phyloP scores from a whole-genome alignment of 441 rosid genomes.

The Arabidopsis hybrid region DNA sequence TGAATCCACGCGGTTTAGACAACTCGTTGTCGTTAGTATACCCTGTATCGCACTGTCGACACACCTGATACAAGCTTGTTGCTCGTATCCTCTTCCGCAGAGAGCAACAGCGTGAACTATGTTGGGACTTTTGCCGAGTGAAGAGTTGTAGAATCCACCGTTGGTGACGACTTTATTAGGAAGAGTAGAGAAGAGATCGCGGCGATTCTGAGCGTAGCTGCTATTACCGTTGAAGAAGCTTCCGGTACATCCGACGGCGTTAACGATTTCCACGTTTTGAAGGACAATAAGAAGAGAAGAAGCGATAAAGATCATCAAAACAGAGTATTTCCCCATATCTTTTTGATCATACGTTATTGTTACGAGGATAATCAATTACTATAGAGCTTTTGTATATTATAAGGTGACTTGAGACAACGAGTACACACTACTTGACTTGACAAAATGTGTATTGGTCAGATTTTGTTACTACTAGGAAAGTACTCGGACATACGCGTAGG shows the following conservation, averaged over 20 bases:
- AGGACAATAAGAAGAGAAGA: neutral
- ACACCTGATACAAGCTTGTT: constrained; percentile 18
- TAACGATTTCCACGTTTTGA: neutral
- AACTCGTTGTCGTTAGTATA: neutral
- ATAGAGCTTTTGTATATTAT: too few relatives aligned
- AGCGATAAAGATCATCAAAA: neutral
- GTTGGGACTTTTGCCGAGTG: constrained; percentile 20
- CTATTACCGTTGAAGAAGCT: neutral
- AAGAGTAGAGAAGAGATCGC: constrained; percentile 34
- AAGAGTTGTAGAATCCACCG: constrained; percentile 43
- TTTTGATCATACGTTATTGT: too few relatives aligned
- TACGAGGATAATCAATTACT: too few relatives aligned
- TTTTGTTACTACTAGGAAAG: too few relatives aligned
- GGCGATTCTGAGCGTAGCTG: neutral
- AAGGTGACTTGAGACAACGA: too few relatives aligned
- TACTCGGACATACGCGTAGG: too few relatives aligned
- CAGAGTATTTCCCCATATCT: neutral
- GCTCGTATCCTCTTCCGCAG: constrained; percentile 28
- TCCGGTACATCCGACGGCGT: constrained; percentile 11
- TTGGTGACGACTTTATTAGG: constrained; percentile 22
- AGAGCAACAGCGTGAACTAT: constrained; percentile 37
- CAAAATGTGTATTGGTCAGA: too few relatives aligned
- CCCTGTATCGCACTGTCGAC: neutral
- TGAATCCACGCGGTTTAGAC: constrained; percentile 27
- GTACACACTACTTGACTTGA: too few relatives aligned